A percentile compares a stretch with the other conserved stretches of the same genome.
These are phyloP conservation scores for Potentilla sterilis DNA, from an alignment of 306 rosid species.

Conservation along the genomic window DNA sequence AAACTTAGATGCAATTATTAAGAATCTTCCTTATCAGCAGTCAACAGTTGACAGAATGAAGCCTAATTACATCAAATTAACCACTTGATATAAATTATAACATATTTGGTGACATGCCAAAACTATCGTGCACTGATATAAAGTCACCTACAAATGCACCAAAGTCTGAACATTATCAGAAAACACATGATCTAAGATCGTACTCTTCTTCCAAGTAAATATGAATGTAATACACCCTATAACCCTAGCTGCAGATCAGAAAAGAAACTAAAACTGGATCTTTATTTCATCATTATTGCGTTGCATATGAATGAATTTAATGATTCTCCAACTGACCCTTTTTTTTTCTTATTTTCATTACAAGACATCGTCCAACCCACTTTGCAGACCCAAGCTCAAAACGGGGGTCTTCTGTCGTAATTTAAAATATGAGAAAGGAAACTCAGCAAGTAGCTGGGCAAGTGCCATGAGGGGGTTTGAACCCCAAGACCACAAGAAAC, in stretches of 20 bases:
- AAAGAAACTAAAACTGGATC: not conserved
- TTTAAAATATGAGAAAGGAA: not conserved
- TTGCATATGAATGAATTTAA: not conserved
- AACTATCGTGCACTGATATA: not conserved
- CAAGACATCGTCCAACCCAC: not conserved
- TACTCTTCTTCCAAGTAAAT: not conserved
- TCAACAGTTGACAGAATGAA: constrained; percentile 6
- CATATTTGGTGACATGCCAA: not conserved
- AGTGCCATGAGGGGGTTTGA: not conserved
- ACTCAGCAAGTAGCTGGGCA: not conserved
- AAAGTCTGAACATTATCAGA: not conserved
- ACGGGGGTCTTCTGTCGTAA: not conserved
- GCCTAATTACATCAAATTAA: not conserved
- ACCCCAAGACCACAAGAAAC: not conserved
- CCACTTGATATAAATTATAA: not conserved
- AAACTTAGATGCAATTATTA: not conserved
- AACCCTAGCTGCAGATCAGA: not conserved
- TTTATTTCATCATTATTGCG: not conserved
- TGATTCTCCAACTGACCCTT: not conserved
- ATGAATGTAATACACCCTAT: not conserved
- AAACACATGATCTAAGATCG: not conserved
- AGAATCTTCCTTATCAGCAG: not conserved
- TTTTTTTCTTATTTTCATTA: not conserved
- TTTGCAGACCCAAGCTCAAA: not conserved
- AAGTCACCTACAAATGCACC: constrained; percentile 4